Evolutionary conservation across 192 early-diverging fungal genomes (phyloP).

Genomic region (Linnemannia exigua): DNA sequence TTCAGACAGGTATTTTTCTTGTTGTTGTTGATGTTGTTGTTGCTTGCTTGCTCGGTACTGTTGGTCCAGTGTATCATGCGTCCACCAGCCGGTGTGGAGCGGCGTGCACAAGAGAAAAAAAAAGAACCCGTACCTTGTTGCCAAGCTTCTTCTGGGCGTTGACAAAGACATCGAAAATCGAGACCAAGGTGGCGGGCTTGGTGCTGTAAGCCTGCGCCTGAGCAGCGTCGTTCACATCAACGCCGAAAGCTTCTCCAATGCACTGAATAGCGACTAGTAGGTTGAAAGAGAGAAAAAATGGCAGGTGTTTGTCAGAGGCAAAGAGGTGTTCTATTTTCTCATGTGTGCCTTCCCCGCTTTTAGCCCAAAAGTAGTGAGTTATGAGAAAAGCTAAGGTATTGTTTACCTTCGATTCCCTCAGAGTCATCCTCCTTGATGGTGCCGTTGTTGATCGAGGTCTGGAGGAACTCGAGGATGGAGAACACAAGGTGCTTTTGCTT

Average conservation of each 20-base stretch:
- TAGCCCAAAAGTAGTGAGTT: neutral
- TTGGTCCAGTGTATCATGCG: neutral
- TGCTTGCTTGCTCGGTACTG: no score
- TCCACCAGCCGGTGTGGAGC: neutral
- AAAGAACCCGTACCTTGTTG: constrained; percentile 39
- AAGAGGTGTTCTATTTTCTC: neutral
- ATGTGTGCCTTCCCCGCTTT: neutral
- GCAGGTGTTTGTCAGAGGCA: neutral
- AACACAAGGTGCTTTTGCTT: constrained; percentile 81
- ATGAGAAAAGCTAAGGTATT: neutral
- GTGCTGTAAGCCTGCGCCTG: constrained; percentile 81
- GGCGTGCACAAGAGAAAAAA: neutral
- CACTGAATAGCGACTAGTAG: constrained; percentile 90
- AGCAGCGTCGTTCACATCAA: constrained; percentile 79
- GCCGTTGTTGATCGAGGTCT: constrained; percentile 73
- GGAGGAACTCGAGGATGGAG: constrained; percentile 88
- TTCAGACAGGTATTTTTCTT: neutral
- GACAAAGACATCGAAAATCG: constrained; percentile 93
- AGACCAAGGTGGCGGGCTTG: constrained; percentile 85
- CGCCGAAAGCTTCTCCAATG: constrained; percentile 94
- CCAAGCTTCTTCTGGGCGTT: constrained; percentile 84
- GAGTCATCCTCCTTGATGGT: constrained; percentile 82
- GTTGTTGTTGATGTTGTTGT: no score
- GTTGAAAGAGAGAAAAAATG: neutral
- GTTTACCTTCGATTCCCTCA: constrained; percentile 87